phyloP scores from a whole-genome alignment of 169 alveolate genomes.

The Plasmodium gaboni region DNA sequence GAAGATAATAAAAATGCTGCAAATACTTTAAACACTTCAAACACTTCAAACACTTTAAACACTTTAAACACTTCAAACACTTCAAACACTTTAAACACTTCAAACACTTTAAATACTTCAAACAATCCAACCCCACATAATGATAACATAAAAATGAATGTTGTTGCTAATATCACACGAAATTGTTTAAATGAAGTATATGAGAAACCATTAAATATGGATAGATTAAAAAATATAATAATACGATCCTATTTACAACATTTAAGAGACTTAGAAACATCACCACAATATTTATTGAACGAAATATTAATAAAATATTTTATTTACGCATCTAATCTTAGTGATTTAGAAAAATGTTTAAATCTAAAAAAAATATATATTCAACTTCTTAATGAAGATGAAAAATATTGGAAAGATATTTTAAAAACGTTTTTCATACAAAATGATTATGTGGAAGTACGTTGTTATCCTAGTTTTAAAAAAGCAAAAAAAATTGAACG shows the following conservation, averaged over 20 bases:
- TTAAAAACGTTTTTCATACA: constrained; percentile 71
- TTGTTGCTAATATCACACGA: constrained; percentile 71
- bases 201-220: constrained; percentile 79
- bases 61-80: no score
- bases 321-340: constrained; percentile 57
- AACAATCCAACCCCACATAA: not conserved
- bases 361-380: constrained; percentile 59
- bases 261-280: constrained; percentile 78
- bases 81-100: not conserved
- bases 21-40: not conserved
- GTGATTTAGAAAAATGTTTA: constrained; percentile 73
- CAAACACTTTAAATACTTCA: not conserved
- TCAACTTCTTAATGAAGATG: constrained; percentile 62
- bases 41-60: no score
- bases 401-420: constrained; percentile 82
- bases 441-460: constrained; percentile 60
- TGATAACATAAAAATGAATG: constrained; percentile 53
- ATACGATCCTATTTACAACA: constrained; percentile 73
- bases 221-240: constrained; percentile 76
- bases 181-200: constrained; percentile 64
- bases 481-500: constrained; percentile 70
- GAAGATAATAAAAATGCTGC: not conserved
- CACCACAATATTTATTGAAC: constrained; percentile 78
- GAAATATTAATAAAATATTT: constrained; percentile 78
- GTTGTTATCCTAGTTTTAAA: constrained; percentile 80